Percentiles rank a stretch among this genome's conserved stretches.
Evolutionary conservation across 176 grass and related monocot species (phyloP).

Genomic region (Eleusine coracana): DNA sequence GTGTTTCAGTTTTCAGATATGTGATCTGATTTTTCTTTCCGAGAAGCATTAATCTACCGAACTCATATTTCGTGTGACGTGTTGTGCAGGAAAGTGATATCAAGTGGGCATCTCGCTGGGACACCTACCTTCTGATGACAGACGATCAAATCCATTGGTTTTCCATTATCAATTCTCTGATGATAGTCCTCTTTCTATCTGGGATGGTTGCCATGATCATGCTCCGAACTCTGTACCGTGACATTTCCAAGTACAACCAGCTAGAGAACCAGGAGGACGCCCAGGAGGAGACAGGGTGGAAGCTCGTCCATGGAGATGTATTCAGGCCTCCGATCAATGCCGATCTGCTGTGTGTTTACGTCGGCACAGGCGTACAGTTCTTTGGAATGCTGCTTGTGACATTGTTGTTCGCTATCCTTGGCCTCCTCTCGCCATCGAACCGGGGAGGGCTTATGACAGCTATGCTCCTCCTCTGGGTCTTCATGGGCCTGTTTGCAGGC

Average conservation of each 20-base stretch:
- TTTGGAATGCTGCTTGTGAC: slow-evolving; percentile 89
- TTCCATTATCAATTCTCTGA: slow-evolving; percentile 82
- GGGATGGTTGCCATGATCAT: slow-evolving; percentile 99
- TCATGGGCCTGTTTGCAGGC: slow-evolving; percentile 86
- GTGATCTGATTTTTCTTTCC: neutral
- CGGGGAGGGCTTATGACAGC: slow-evolving; percentile 82
- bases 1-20: neutral
- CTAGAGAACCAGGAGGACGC: slow-evolving; percentile 90
- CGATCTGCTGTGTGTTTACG: slow-evolving; percentile 74
- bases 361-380: slow-evolving; percentile 84
- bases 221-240: slow-evolving; percentile 79
- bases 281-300: slow-evolving; percentile 96
- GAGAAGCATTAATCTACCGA: neutral
- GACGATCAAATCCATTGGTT: slow-evolving; percentile 98
- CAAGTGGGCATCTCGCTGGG: slow-evolving; percentile 95
- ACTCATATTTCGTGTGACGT: neutral
- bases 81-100: slow-evolving; percentile 71
- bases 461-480: slow-evolving; percentile 83
- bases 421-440: slow-evolving; percentile 80
- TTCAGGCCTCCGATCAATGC: slow-evolving; percentile 67
- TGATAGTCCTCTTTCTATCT: slow-evolving; percentile 91
- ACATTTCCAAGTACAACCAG: slow-evolving; percentile 90
- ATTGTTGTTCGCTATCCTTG: slow-evolving; percentile 82
- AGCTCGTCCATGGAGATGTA: slow-evolving; percentile 91
- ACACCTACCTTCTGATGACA: slow-evolving; percentile 91